A percentile compares a stretch with the other conserved stretches of the same genome.
Evolutionary conservation across 257 asterid genomes (phyloP).

Genomic region (Cordia subcordata): DNA sequence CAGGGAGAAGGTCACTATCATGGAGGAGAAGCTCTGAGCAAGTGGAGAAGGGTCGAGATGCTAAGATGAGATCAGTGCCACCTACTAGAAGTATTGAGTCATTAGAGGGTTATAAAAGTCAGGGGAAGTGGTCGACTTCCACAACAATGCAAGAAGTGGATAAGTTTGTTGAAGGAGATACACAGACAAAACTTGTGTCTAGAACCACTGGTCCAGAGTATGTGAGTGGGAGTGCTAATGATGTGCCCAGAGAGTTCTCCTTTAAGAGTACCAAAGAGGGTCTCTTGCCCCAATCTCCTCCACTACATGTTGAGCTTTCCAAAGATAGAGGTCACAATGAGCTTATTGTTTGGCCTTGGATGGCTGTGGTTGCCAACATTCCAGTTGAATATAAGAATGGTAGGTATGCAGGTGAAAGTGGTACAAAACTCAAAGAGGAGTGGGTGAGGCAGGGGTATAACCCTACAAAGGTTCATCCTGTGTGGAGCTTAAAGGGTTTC

Average conservation of each 20-base stretch:
- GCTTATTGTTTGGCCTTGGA: constrained; percentile 84
- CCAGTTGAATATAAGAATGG: constrained; percentile 51
- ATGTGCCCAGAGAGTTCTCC: not conserved
- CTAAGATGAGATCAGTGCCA: constrained; percentile 8
- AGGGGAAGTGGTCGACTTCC: constrained; percentile 20
- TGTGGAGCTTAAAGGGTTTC: constrained; percentile 62
- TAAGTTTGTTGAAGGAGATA: constrained; percentile 6
- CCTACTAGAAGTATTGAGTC: not conserved
- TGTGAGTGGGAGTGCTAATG: not conserved
- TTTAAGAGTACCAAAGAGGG: not conserved
- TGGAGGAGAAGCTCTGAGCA: constrained; percentile 27
- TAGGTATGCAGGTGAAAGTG: constrained; percentile 57
- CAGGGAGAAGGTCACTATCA: constrained; percentile 17
- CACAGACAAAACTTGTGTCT: too few species aligned
- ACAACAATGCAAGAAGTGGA: not conserved
- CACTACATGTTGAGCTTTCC: too few species aligned
- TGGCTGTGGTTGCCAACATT: constrained; percentile 69
- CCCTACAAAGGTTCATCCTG: constrained; percentile 54
- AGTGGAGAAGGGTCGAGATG: constrained; percentile 18
- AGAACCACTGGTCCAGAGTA: not conserved
- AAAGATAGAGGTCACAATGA: constrained; percentile 26
- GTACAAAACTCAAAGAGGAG: constrained; percentile 54
- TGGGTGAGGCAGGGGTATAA: constrained; percentile 60
- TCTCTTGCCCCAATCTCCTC: not conserved
- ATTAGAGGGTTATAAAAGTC: constrained; percentile 6